Conservation (phyloP, 768 basidiomycete genomes). For the Panaeolus papilionaceus region DNA sequence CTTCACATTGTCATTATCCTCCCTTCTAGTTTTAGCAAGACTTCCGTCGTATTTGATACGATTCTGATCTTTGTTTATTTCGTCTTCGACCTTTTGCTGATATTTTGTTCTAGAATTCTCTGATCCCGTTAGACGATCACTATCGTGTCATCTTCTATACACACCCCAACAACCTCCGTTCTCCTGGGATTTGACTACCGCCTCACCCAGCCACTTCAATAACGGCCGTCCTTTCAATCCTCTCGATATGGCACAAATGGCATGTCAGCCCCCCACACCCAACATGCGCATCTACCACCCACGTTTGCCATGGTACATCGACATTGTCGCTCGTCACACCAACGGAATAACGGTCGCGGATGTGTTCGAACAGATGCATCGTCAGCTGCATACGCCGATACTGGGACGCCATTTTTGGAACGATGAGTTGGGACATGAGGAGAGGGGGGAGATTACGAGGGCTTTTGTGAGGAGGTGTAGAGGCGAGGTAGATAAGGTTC, state of each 20-base stretch:
- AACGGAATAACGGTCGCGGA: constrained; percentile 67
- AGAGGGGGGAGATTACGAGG: constrained; percentile 47
- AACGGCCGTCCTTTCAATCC: constrained; percentile 49
- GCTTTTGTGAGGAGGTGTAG: constrained; percentile 55
- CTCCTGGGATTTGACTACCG: constrained; percentile 55
- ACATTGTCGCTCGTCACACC: constrained; percentile 50
- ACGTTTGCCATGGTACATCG: constrained; percentile 72
- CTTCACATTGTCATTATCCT: background rate
- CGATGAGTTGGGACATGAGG: constrained; percentile 53
- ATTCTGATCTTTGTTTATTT: background rate
- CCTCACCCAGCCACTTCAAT: constrained; percentile 47
- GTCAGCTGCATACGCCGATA: constrained; percentile 51
- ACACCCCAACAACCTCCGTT: constrained; percentile 42
- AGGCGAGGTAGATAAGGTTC: constrained; percentile 36
- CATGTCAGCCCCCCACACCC: constrained; percentile 54
- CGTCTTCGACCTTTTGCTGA: background rate
- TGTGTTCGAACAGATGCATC: constrained; percentile 53
- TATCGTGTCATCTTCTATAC: constrained; percentile 39
- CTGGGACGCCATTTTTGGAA: constrained; percentile 63
- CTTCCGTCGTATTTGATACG: constrained; percentile 11
- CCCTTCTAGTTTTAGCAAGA: background rate
- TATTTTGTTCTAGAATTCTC: constrained; percentile 26
- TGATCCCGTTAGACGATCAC: constrained; percentile 37
- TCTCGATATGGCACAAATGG: constrained; percentile 60
- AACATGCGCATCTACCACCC: constrained; percentile 64